These are phyloP conservation scores for Cercospora brassicicola DNA, from an alignment of 2,329 filamentous ascomycete species.

Conservation along the genomic window DNA sequence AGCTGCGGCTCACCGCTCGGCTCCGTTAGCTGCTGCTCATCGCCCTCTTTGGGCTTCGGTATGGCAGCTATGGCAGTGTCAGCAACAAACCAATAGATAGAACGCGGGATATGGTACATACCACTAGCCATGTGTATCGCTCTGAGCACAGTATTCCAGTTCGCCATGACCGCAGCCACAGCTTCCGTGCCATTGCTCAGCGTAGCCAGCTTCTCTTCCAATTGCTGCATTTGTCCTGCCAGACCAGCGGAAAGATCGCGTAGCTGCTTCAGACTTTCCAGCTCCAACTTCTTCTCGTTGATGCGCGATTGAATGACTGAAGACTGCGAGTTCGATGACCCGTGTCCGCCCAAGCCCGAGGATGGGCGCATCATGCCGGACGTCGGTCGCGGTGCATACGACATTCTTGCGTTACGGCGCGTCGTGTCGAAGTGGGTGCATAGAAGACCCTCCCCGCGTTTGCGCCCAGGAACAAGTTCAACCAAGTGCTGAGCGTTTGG, in stretches of 20 bases:
- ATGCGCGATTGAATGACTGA: slow-evolving; percentile 72
- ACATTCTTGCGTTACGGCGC: slow-evolving; percentile 29
- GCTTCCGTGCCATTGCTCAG: slow-evolving; percentile 81
- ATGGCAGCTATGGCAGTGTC: slow-evolving; percentile 58
- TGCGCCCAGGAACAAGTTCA: neutral
- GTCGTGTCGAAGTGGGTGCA: neutral
- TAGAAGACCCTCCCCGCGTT: neutral
- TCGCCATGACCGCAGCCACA: slow-evolving; percentile 78
- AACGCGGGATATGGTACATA: slow-evolving; percentile 66
- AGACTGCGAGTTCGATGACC: slow-evolving; percentile 53
- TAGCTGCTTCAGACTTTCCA: slow-evolving; percentile 75
- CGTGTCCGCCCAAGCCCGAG: slow-evolving; percentile 38
- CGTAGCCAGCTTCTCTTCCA: slow-evolving; percentile 75
- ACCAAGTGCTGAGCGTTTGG: neutral
- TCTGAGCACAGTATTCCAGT: slow-evolving; percentile 83
- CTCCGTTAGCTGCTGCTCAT: slow-evolving; percentile 38
- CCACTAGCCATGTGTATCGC: slow-evolving; percentile 85
- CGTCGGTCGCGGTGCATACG: slow-evolving; percentile 44
- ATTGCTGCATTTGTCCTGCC: slow-evolving; percentile 76
- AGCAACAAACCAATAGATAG: slow-evolving; percentile 39
- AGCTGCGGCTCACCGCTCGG: slow-evolving; percentile 54
- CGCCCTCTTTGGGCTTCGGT: slow-evolving; percentile 58
- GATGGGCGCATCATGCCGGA: slow-evolving; percentile 50
- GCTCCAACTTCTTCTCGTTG: slow-evolving; percentile 80
- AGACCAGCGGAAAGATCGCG: slow-evolving; percentile 76